Evolutionary conservation across 1,284 basidiomycete genomes (phyloP), one percentile per base, ranked within the genome.

Genomic region (Cryptococcus depauperatus): DNA sequence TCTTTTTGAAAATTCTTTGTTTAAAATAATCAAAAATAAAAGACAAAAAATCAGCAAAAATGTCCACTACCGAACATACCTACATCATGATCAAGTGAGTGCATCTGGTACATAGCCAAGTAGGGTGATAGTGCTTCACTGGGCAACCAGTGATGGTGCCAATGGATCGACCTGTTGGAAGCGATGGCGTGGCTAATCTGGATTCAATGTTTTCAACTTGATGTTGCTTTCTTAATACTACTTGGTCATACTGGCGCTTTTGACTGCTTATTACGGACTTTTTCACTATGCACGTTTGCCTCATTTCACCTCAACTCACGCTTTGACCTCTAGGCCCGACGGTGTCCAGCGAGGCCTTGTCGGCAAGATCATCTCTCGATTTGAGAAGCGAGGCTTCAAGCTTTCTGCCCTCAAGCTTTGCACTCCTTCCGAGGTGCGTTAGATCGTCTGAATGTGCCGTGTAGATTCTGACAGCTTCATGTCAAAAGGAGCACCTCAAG

Each of bases 351-450:
- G 91, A 64, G 82, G 81, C 59, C 85, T 96, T 75, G 79, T 93
- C 70, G 91, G 92, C 70, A 84, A 90, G 75, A 91, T 93, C 80
- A 85, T 91, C 71, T 62, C 76, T 66, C 81, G 91, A 62, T 96
- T 96, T 74, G 91, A 96, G 79, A 81, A 84, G 76, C 87, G 90
- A 59, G 92, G 91, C 61, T 95, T 82, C 83, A 92, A 95, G 63
- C 66, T 71, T 62, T 65, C 83, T 66, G 91, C 91, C 47, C 76
- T 93, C 68, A 92, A 93, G 77, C 76, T 92, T 65, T 80, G 81
- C 52, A 80, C 82, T 42, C 79, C 88, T 37, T 77, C 80, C 57
- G 74, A 78, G 52, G 78, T 57, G 10, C 41, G 54, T 34, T 46
- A 13, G 8, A n/a, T n/a, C n/a, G 18, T 33, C 21, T 16, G 11